Conservation (phyloP, 2,329 filamentous ascomycete species). For the Blumeria hordei region DNA sequence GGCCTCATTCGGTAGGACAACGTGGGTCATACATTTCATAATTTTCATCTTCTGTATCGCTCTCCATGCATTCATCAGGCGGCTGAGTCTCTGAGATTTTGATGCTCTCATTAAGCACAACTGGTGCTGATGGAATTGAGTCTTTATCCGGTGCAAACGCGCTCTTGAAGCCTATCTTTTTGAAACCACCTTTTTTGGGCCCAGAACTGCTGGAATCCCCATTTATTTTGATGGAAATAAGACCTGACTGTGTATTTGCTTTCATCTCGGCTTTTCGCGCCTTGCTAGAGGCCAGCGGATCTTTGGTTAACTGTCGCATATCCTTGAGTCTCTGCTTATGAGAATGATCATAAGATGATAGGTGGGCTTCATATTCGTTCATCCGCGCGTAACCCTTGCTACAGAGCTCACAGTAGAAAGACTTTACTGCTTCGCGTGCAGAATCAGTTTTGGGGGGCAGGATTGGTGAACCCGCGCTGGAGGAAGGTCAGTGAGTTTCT, state of each 20-base stretch:
- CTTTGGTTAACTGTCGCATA: constrained; percentile 63
- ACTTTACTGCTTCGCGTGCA: constrained; percentile 52
- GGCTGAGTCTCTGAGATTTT: constrained; percentile 7
- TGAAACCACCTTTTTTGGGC: constrained; percentile 48
- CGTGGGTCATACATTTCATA: constrained; percentile 44
- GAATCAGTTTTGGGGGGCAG: constrained; percentile 27
- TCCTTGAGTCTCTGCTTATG: constrained; percentile 79
- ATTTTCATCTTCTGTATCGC: constrained; percentile 44
- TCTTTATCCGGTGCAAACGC: constrained; percentile 35
- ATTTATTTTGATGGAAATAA: constrained; percentile 42
- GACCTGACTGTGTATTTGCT: constrained; percentile 31
- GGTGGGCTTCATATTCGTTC: constrained; percentile 89
- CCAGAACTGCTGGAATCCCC: constrained; percentile 19
- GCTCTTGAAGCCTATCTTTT: constrained; percentile 65
- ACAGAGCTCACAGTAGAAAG: constrained; percentile 72
- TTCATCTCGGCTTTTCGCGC: constrained; percentile 48
- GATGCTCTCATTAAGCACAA: constrained; percentile 10
- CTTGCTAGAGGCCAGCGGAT: constrained; percentile 38
- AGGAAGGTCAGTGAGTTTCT: neutral
- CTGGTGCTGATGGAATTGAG: constrained; percentile 13
- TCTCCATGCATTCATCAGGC: constrained; percentile 29
- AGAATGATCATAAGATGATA: constrained; percentile 82
- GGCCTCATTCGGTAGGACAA: constrained; percentile 30
- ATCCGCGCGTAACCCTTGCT: constrained; percentile 85
- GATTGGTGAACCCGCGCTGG: constrained; percentile 23